Conservation (phyloP, 768 basidiomycete species). For the Lactifluus rugatus region DNA sequence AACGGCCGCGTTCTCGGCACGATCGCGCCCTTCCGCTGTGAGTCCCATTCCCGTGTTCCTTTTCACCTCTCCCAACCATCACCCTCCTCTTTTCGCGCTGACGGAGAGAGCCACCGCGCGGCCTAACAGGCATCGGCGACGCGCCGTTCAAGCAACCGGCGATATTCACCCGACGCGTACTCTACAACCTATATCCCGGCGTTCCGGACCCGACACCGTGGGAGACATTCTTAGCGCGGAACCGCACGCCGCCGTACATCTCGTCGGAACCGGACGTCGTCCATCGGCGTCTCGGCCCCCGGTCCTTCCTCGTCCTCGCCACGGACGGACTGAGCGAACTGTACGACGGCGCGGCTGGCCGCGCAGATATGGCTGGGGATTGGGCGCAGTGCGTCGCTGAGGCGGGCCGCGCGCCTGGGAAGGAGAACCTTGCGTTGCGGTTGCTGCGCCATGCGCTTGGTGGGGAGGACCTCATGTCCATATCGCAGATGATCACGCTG, state of each 20-base stretch:
- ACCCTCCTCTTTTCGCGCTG: neutral
- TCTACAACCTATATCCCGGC: conserved; percentile 29
- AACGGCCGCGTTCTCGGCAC: conserved; percentile 66
- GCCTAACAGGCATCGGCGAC: conserved; percentile 27
- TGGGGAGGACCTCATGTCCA: conserved; percentile 31
- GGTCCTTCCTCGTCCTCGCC: conserved; percentile 32
- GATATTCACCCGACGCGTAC: conserved; percentile 26
- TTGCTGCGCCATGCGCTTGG: conserved; percentile 36
- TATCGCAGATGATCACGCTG: conserved; percentile 37
- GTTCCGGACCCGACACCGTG: conserved; percentile 26
- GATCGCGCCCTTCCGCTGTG: conserved; percentile 70
- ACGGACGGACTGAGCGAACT: conserved; percentile 40
- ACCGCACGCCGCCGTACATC: conserved; percentile 39
- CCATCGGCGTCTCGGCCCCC: conserved; percentile 26
- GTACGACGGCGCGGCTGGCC: conserved; percentile 26
- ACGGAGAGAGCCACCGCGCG: neutral
- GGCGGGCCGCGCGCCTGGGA: conserved; percentile 12
- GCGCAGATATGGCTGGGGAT: conserved; percentile 27
- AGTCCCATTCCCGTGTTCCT: conserved; percentile 25
- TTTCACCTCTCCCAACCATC: neutral
- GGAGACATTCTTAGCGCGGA: conserved; percentile 26
- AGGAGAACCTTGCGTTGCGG: conserved; percentile 32
- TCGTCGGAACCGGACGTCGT: conserved; percentile 33
- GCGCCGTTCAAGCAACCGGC: conserved; percentile 31
- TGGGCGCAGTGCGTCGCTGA: conserved; percentile 30